phyloP scores from a whole-genome alignment of 2,329 filamentous ascomycete species.

The Penicillium sp. region DNA sequence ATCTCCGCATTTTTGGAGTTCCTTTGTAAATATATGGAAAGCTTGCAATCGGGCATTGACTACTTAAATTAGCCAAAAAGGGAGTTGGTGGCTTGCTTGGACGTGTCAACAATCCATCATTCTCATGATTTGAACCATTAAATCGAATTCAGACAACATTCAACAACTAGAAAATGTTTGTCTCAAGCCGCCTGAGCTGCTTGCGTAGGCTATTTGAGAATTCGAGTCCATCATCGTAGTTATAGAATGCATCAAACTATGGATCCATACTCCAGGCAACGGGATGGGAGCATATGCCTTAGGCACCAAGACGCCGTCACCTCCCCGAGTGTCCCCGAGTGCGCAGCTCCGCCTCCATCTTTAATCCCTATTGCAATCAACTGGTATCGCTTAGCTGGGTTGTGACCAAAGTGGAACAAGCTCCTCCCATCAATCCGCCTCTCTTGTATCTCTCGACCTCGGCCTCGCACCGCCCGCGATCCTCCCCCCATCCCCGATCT shows the following conservation, averaged over 20 bases:
- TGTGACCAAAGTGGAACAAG: not conserved
- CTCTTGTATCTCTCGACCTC: not conserved
- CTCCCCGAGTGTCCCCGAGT: slow-evolving; percentile 5
- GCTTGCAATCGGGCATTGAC: too few species aligned
- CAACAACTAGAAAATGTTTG: not conserved
- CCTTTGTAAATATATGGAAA: not conserved
- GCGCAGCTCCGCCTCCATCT: slow-evolving; percentile 6
- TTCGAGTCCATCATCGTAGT: not conserved
- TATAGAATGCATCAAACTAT: not conserved
- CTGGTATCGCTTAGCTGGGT: not conserved
- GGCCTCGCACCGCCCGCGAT: not conserved
- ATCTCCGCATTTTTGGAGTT: not conserved
- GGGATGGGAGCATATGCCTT: not conserved
- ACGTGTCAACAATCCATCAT: not conserved
- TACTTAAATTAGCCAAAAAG: not conserved
- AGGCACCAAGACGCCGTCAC: slow-evolving; percentile 1
- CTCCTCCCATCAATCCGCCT: not conserved
- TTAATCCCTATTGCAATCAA: not conserved
- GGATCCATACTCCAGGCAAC: not conserved
- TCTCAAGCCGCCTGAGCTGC: too few species aligned
- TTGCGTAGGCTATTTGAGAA: too few species aligned
- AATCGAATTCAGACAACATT: too few species aligned
- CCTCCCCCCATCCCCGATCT: slow-evolving; percentile 11
- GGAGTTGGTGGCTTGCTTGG: not conserved
- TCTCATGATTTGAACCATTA: not conserved